phyloP scores from a whole-genome alignment of 2,329 filamentous ascomycete species.

The Aspergillus candidus region DNA sequence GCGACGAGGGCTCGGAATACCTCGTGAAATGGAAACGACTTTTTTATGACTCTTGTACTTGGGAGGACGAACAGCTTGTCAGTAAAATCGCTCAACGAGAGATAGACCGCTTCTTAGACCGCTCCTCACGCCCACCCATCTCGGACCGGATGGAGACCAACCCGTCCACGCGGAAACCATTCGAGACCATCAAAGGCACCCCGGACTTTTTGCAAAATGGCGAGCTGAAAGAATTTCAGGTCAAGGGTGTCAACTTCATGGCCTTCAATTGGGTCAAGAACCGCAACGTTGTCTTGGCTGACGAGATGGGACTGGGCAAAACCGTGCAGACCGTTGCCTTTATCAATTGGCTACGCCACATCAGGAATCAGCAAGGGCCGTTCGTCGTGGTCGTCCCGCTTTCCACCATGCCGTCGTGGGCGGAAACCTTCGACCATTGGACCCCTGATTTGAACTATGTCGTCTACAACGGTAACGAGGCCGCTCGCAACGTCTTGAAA shows the following conservation, averaged over 20 bases:
- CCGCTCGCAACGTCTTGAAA: constrained; percentile 77
- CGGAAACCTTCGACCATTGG: constrained; percentile 95
- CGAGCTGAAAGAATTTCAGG: constrained; percentile 84
- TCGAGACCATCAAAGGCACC: constrained; percentile 71
- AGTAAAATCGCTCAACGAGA: constrained; percentile 75
- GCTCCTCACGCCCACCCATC: constrained; percentile 69
- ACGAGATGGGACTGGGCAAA: constrained; percentile 98
- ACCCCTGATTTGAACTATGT: constrained; percentile 95
- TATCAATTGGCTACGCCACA: constrained; percentile 92
- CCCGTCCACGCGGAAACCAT: constrained; percentile 62
- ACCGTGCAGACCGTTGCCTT: constrained; percentile 97
- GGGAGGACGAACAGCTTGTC: constrained; percentile 74
- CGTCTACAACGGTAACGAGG: constrained; percentile 86
- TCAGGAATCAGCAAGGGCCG: constrained; percentile 82
- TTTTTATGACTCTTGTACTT: constrained; percentile 89
- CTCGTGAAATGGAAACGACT: constrained; percentile 96
- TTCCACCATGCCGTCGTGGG: constrained; percentile 96
- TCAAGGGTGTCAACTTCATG: constrained; percentile 90
- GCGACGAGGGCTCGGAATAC: constrained; percentile 78
- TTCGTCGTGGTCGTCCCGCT: constrained; percentile 96
- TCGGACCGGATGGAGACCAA: constrained; percentile 76
- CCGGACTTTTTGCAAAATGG: constrained; percentile 80
- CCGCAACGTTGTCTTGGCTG: constrained; percentile 94
- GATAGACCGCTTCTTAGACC: constrained; percentile 86
- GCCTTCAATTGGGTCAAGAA: constrained; percentile 91